These are phyloP conservation scores for Neospora caninum DNA, from an alignment of 169 alveolate genomes.

Conservation along the genomic window DNA sequence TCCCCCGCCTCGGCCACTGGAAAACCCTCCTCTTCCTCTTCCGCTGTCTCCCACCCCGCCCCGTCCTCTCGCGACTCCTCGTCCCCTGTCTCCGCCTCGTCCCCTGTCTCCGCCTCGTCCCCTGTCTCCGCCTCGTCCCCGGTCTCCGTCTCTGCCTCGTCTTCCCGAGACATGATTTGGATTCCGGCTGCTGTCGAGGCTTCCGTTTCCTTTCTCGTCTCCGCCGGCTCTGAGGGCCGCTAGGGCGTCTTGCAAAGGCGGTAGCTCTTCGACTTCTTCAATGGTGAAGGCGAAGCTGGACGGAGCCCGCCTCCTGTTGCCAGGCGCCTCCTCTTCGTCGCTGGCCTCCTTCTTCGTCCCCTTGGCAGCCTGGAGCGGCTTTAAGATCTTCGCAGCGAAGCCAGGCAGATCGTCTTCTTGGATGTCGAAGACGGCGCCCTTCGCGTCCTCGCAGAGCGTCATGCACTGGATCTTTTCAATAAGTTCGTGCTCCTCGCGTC, in stretches of 20 bases:
- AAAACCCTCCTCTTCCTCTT: slow-evolving; percentile 5
- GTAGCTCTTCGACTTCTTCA: slow-evolving; percentile 31
- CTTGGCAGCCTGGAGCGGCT: background rate
- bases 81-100: background rate
- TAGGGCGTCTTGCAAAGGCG: slow-evolving; percentile 8
- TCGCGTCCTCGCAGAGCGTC: slow-evolving; percentile 32
- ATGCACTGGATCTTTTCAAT: slow-evolving; percentile 43
- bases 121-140: background rate
- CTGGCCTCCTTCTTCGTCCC: background rate
- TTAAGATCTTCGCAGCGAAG: background rate
- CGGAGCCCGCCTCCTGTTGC: background rate
- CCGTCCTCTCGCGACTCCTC: background rate
- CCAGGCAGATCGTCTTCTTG: background rate
- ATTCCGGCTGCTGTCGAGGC: background rate
- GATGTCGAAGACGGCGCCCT: slow-evolving; percentile 55
- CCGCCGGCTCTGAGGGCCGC: background rate
- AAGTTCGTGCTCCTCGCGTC: slow-evolving; percentile 10
- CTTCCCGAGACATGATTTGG: slow-evolving; percentile 43
- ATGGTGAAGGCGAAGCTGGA: background rate
- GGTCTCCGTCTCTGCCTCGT: background rate
- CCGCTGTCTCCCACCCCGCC: slow-evolving; percentile 1
- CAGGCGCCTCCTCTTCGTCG: background rate
- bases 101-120: slow-evolving; percentile 12
- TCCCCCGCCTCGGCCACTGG: background rate
- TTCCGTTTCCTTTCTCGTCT: background rate